phyloP scores from a whole-genome alignment of 768 basidiomycete genomes.

The Trametes punicea region DNA sequence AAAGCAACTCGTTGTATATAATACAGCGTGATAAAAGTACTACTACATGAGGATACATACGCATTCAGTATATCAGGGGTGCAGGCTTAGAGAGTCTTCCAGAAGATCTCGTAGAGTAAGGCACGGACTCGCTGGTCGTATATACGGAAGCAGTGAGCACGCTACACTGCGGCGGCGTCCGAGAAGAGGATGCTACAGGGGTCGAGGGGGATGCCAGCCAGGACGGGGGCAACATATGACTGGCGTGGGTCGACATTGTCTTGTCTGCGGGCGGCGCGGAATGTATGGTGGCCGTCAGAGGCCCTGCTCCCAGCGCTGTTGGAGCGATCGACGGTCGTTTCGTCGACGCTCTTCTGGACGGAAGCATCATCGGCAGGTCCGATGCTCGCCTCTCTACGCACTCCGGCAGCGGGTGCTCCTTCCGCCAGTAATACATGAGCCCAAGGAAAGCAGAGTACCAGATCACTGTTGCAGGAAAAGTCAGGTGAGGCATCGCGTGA shows the following conservation, averaged over 20 bases:
- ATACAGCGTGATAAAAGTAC: not conserved
- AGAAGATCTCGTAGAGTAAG: conserved; percentile 12
- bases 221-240: conserved; percentile 10
- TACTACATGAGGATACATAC: conserved; percentile 3
- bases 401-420: conserved; percentile 17
- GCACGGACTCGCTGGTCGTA: not conserved
- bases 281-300: not conserved
- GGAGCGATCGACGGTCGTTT: not conserved
- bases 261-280: not conserved
- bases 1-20: not conserved
- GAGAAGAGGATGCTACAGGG: conserved; percentile 1
- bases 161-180: conserved; percentile 4
- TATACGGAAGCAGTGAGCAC: not conserved
- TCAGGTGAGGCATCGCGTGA: not conserved
- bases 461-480: conserved; percentile 33
- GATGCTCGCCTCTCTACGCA: conserved; percentile 17
- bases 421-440: conserved; percentile 35
- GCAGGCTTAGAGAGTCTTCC: conserved; percentile 29
- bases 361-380: conserved; percentile 21
- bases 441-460: conserved; percentile 35
- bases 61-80: conserved; percentile 16
- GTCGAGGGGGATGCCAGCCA: conserved; percentile 5
- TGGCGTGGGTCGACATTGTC: not conserved
- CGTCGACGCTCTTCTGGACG: not conserved
- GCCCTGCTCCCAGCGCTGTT: not conserved